Evolutionary conservation across 495 filamentous ascomycete genomes (phyloP), one percentile per base, ranked within the genome.

Genomic region (Penicillium nucicola): DNA sequence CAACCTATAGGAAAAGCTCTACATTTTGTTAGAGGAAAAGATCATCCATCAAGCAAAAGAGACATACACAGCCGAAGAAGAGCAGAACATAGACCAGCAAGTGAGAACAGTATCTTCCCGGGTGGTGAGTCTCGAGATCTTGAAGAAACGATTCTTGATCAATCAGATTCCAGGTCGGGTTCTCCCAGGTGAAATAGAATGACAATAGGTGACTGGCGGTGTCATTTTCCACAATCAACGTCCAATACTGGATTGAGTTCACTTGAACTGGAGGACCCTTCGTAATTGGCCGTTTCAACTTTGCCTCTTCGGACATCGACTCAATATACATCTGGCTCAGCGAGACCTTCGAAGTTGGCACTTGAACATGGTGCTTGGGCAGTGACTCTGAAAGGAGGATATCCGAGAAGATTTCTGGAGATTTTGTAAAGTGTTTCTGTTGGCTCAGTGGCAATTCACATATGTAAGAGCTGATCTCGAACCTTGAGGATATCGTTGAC

Each of bases 131-230:
- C 17, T 65, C 62, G 7, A 65, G 33, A 25, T 65, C 62, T 37
- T 45, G 51, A n/a, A 59, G 11, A 35, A 65, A 65, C 13, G 50
- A 25, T 12, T 50, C 34, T 38, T 56, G 53, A 15, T 65, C 62
- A 43, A 65, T 49, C 34, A 65, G 48, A 32, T 65, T 48, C 62
- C 62, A 65, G 12, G 53, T 60, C n/a, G 62, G 58, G 12, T 65
- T 65, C 37, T 65, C 62, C 62, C 62, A 65, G 13, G 53, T 50
- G 39, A 65, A 65, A 43, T 65, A 65, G 17, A 65, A 50, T 13
- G 62, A 65, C 4, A 65, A 31, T n/a, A 65, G 40, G 18, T 65
- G 62, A 18, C 62, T 61, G 1, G 62, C 62, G 9, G 50, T 51
- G 39, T 61, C 58, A 20, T 59, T 54, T 35, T 58, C 47, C 10